Percentiles rank a stretch among this genome's conserved stretches.
Evolutionary conservation across 768 basidiomycete genomes (phyloP).

Genomic region (Mycena pura): DNA sequence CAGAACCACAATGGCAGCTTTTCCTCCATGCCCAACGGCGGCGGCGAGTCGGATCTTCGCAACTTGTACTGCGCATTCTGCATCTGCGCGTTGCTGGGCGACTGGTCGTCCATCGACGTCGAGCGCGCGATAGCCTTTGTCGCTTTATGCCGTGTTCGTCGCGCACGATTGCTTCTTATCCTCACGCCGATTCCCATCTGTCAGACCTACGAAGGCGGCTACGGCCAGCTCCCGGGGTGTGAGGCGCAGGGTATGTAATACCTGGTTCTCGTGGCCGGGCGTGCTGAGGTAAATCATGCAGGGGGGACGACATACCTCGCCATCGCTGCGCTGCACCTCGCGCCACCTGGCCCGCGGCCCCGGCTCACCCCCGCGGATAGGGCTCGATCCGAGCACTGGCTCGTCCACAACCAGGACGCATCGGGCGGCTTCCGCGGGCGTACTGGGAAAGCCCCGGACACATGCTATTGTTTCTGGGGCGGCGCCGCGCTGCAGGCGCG

Average conservation of each 20-base stretch:
- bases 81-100: constrained; percentile 77
- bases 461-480: constrained; percentile 98
- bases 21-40: constrained; percentile 62
- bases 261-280: not conserved
- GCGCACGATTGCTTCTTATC: constrained; percentile 2
- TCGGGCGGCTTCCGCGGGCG: constrained; percentile 89
- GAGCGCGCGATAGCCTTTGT: constrained; percentile 69
- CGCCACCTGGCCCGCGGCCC: constrained; percentile 36
- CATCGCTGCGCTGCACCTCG: constrained; percentile 73
- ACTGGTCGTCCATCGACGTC: constrained; percentile 79
- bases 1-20: constrained; percentile 86
- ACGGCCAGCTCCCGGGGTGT: constrained; percentile 78
- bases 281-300: constrained; percentile 32
- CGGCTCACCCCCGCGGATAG: constrained; percentile 49
- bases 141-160: constrained; percentile 70
- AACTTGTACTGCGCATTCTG: constrained; percentile 89
- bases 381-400: constrained; percentile 73
- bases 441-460: constrained; percentile 86
- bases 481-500: constrained; percentile 79
- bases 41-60: constrained; percentile 79
- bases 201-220: constrained; percentile 94
- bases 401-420: constrained; percentile 70
- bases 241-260: constrained; percentile 82
- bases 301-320: constrained; percentile 96
- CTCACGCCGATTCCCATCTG: constrained; percentile 3